Evolutionary conservation across 371 early-diverging fungal genomes (phyloP).

Genomic region (Mucor indicus): DNA sequence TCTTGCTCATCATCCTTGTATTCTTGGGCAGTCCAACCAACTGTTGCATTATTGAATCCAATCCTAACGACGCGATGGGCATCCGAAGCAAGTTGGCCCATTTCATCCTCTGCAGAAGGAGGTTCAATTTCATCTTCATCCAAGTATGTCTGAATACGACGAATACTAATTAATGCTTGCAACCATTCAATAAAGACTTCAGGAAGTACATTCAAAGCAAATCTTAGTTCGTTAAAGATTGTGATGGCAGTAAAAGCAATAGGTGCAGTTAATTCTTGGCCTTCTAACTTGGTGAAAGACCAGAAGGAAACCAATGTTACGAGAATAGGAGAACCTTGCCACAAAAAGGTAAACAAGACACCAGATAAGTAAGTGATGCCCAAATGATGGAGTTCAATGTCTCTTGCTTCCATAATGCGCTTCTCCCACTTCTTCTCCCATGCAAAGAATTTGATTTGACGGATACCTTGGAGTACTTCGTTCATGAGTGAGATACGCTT

Average conservation of each 20-base stretch:
- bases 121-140: constrained; percentile 71
- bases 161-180: constrained; percentile 33
- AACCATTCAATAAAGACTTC: constrained; percentile 36
- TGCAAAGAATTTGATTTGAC: constrained; percentile 68
- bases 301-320: constrained; percentile 52
- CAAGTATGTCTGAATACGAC: constrained; percentile 74
- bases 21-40: constrained; percentile 22
- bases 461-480: constrained; percentile 59
- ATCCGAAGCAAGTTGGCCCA: constrained; percentile 11
- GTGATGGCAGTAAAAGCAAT: constrained; percentile 60
- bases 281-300: constrained; percentile 53
- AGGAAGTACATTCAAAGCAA: constrained; percentile 55
- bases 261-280: constrained; percentile 51
- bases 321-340: constrained; percentile 37
- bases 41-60: constrained; percentile 42
- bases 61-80: constrained; percentile 12
- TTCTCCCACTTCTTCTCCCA: constrained; percentile 45
- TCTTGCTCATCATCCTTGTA: too few species aligned
- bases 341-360: not conserved
- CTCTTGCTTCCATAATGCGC: constrained; percentile 39
- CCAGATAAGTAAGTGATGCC: constrained; percentile 15
- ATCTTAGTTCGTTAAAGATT: constrained; percentile 50
- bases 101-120: too few species aligned
- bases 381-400: constrained; percentile 45
- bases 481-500: constrained; percentile 49